phyloP scores from a whole-genome alignment of 495 filamentous ascomycete species.

The Xylaria telfairii region DNA sequence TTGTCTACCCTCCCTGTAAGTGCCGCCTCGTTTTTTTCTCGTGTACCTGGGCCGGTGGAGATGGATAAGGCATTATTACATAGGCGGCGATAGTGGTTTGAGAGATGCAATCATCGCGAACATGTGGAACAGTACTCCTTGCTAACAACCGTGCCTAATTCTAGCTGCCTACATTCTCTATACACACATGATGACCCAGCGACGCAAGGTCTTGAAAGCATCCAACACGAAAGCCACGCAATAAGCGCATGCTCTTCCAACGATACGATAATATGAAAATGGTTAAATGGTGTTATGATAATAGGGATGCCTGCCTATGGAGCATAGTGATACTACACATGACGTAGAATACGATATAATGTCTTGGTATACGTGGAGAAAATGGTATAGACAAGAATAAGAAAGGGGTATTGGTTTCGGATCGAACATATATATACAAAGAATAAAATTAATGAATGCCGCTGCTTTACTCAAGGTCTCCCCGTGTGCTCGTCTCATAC shows the following conservation, averaged over 20 bases:
- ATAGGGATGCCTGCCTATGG: not conserved
- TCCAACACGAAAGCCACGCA: conserved; percentile 51
- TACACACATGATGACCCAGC: conserved; percentile 91
- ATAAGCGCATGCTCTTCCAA: not conserved
- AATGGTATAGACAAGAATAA: conserved; percentile 5
- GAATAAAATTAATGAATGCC: conserved; percentile 12
- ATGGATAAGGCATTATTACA: not conserved
- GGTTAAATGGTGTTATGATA: conserved; percentile 6
- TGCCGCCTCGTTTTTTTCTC: conserved; percentile 10
- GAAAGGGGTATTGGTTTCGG: not conserved
- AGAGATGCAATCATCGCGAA: not conserved
- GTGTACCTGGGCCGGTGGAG: not conserved
- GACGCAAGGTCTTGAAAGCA: conserved; percentile 73
- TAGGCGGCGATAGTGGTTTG: not conserved
- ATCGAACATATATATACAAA: conserved; percentile 21
- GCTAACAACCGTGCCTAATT: conserved; percentile 8
- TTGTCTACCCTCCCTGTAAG: conserved; percentile 83
- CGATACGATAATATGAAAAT: not conserved
- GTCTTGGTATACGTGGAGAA: not conserved
- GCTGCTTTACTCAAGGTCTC: conserved; percentile 29
- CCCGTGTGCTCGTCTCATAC: conserved; percentile 49
- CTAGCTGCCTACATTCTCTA: conserved; percentile 86
- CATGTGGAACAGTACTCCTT: not conserved
- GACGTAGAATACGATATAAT: conserved; percentile 7
- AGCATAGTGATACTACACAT: not conserved